Evolutionary conservation across 2,329 filamentous ascomycete genomes (phyloP).

Genomic region (Monosporascus cannonballus): DNA sequence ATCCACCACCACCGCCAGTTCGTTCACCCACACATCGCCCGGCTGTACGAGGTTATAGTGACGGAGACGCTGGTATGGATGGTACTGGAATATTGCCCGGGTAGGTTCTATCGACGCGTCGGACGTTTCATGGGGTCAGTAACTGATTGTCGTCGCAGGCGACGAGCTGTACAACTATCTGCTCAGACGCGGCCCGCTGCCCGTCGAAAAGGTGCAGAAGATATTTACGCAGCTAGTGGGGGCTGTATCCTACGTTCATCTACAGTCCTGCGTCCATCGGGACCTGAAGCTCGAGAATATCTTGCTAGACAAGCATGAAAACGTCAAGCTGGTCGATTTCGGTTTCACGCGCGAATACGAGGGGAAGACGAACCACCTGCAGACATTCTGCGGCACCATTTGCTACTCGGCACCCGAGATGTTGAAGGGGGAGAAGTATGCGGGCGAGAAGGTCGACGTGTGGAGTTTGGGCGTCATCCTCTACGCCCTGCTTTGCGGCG

Average conservation of each 20-base stretch:
- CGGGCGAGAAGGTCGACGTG: conserved; percentile 94
- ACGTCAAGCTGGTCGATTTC: conserved; percentile 97
- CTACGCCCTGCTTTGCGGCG: conserved; percentile 75
- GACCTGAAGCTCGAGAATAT: conserved; percentile 97
- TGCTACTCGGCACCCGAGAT: conserved; percentile 98
- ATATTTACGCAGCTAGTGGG: conserved; percentile 95
- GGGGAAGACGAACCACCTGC: conserved; percentile 86
- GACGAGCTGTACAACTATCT: conserved; percentile 98
- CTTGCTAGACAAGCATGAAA: conserved; percentile 89
- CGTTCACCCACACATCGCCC: conserved; percentile 92
- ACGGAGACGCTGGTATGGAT: conserved; percentile 94
- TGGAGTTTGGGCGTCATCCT: conserved; percentile 86
- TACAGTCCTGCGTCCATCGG: conserved; percentile 90
- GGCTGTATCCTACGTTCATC: conserved; percentile 91
- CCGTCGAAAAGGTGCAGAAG: conserved; percentile 82
- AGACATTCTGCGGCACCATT: conserved; percentile 96
- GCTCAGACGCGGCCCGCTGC: conserved; percentile 76
- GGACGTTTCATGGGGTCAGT: not conserved
- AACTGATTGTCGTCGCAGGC: conserved; percentile 45
- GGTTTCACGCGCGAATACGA: conserved; percentile 98
- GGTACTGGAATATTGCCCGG: conserved; percentile 91
- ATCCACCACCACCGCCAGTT: conserved; percentile 99
- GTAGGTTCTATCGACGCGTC: conserved; percentile 37
- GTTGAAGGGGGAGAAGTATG: conserved; percentile 97
- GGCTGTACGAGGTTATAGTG: conserved; percentile 96